These are phyloP conservation scores for Blastomyces percursus DNA, from an alignment of 2,329 filamentous ascomycete genomes.

Conservation along the genomic window DNA sequence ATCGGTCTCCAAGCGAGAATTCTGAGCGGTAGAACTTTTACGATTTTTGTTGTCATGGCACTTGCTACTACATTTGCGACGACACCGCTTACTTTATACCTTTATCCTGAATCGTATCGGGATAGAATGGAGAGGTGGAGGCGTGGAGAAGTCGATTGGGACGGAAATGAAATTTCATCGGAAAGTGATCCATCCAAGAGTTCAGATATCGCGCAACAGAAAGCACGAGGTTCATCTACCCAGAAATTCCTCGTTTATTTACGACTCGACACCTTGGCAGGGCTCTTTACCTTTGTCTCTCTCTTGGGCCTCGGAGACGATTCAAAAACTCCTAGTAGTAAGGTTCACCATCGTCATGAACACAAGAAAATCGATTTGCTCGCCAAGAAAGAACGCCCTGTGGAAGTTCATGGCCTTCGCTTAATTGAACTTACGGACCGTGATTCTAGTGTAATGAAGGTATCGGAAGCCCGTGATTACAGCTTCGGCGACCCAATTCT, in stretches of 20 bases:
- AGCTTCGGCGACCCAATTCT: slow-evolving; percentile 69
- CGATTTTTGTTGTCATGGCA: slow-evolving; percentile 92
- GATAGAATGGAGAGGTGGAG: slow-evolving; percentile 64
- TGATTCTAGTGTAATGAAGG: slow-evolving; percentile 90
- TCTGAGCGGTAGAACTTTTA: slow-evolving; percentile 70
- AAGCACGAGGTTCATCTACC: slow-evolving; percentile 43
- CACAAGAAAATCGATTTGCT: slow-evolving; percentile 14
- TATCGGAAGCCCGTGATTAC: slow-evolving; percentile 68
- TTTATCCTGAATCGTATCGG: slow-evolving; percentile 72
- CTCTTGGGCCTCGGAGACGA: slow-evolving; percentile 53
- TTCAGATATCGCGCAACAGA: slow-evolving; percentile 36
- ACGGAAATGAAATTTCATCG: slow-evolving; percentile 44
- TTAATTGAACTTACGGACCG: slow-evolving; percentile 81
- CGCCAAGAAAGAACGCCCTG: slow-evolving; percentile 28
- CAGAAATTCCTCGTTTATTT: slow-evolving; percentile 67
- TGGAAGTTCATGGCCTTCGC: slow-evolving; percentile 74
- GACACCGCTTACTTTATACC: slow-evolving; percentile 58
- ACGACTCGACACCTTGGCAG: slow-evolving; percentile 71
- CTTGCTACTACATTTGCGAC: slow-evolving; percentile 75
- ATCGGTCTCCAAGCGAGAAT: slow-evolving; percentile 78
- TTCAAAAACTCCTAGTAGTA: slow-evolving; percentile 22
- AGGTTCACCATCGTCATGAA: slow-evolving; percentile 26
- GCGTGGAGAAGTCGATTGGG: slow-evolving; percentile 84
- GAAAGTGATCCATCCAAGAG: slow-evolving; percentile 36
- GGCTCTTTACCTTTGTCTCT: slow-evolving; percentile 70